Conservation (phyloP, 768 basidiomycete genomes). For the Lentinula guzmanii region DNA sequence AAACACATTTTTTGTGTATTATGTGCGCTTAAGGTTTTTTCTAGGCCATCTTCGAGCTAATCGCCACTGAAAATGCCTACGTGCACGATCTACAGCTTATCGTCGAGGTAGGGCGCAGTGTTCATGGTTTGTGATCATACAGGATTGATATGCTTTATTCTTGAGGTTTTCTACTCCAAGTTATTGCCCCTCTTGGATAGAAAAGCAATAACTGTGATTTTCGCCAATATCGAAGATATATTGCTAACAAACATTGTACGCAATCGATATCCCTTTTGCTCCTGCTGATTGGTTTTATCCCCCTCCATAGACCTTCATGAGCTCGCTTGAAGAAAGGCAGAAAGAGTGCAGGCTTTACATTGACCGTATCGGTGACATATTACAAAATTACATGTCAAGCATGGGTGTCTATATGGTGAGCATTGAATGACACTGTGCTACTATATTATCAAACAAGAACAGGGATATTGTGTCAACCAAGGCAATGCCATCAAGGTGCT, state of each 20-base stretch:
- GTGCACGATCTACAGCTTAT: constrained; percentile 89
- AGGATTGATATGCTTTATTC: constrained; percentile 3
- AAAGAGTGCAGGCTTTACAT: constrained; percentile 89
- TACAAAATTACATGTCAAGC: constrained; percentile 66
- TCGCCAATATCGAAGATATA: constrained; percentile 92
- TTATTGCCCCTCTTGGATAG: constrained; percentile 66
- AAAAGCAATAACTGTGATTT: constrained; percentile 77
- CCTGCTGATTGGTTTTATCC: neutral
- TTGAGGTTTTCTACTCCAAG: constrained; percentile 79
- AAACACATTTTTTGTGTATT: neutral
- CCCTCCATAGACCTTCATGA: constrained; percentile 62
- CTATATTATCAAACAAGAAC: neutral
- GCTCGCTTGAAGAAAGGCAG: constrained; percentile 86
- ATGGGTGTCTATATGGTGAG: constrained; percentile 79
- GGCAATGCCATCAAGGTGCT: constrained; percentile 68
- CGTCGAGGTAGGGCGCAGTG: constrained; percentile 60
- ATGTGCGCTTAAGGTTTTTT: neutral
- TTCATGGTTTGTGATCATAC: neutral
- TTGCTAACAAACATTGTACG: constrained; percentile 81
- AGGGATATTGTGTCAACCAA: constrained; percentile 93
- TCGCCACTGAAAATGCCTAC: constrained; percentile 84
- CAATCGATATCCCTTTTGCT: neutral
- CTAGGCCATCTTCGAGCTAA: constrained; percentile 91
- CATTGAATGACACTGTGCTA: constrained; percentile 1
- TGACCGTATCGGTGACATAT: constrained; percentile 81